Percentiles rank a stretch among this genome's conserved stretches.
Conservation (phyloP, 257 asterid genomes). For the Przewalskia tangutica region DNA sequence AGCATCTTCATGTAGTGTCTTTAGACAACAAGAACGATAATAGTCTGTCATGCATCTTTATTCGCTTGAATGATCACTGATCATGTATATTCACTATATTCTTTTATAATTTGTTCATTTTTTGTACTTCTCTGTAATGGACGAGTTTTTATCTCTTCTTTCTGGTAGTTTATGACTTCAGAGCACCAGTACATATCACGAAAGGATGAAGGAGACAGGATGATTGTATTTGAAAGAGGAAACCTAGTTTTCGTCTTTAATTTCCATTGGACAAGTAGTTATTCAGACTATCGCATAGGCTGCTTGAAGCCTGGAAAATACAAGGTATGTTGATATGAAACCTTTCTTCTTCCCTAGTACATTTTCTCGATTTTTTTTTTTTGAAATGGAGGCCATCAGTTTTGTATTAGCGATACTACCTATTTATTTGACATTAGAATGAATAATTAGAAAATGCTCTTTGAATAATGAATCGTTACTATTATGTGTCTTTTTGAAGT, state of each 20-base stretch:
- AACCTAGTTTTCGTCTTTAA: constrained; percentile 80
- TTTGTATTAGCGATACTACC: not conserved
- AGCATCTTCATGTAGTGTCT: not conserved
- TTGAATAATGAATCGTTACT: not conserved
- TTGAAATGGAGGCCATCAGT: not conserved
- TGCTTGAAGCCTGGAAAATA: constrained; percentile 91
- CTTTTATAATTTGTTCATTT: not conserved
- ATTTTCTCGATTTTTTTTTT: not conserved
- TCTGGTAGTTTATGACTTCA: constrained; percentile 84
- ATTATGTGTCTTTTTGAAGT: not conserved
- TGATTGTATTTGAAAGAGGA: constrained; percentile 74
- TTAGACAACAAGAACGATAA: not conserved
- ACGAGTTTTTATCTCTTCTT: not conserved
- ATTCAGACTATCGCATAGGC: constrained; percentile 74
- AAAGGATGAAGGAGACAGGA: constrained; percentile 73
- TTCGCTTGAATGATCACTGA: not conserved
- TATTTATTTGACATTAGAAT: not conserved
- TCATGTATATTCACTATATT: not conserved
- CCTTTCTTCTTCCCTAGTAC: not conserved
- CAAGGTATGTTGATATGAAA: constrained; percentile 40
- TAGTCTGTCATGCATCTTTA: not conserved
- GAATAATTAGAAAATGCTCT: not conserved
- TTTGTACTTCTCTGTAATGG: not conserved
- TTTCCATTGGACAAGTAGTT: constrained; percentile 81
- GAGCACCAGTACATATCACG: constrained; percentile 80